Evolutionary conservation across 306 rosid species (phyloP), one percentile per base, ranked within the genome.

Genomic region (Pterocarpus santalinus): DNA sequence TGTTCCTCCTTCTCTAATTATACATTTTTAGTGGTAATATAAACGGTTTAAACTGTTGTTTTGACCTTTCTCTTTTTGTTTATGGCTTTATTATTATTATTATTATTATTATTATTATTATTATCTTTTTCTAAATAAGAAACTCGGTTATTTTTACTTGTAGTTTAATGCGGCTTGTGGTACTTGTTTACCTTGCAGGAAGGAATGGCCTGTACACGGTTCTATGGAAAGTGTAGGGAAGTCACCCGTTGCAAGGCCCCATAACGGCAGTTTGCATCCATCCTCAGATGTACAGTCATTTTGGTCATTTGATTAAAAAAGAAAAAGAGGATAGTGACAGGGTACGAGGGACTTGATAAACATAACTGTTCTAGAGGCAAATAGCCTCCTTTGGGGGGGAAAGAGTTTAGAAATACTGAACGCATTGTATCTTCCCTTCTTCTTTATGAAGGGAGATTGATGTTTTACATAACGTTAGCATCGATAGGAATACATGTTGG

Each of bases 261-360:
- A 83, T 56, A 80, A 85, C 61, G 91, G 96, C 77, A 88, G 89
- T 87, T 82, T 64, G 61, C 90, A 85, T 56, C 90, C 94, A 34
- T 49, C 83, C 81, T 82, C 95, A 32, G 93, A 91, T 92, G 98
- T 89, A 90, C 93, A 96, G 91, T 90, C 98, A 43, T 91, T 82
- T 81, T 93, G 98, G 98, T 90, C 89, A 76, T 95, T 93, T 79
- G 92, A 87, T 90, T 88, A 77, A 80, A 82, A 81, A 89, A 14
- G 71, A 82, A 43, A 43, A 89, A 14, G 71, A 82, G 87, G 78
- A 76, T 80, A 85, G 81, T 81, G 78, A 82, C 75, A 87, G 81
- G 73, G 78, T 67, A 84, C 12, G 91, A 85, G 88, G 88, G 80
- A 80, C 85, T 56, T 80, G 58, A 72, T 63, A 80, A 78, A 83